Evolutionary conservation across 2,329 filamentous ascomycete genomes (phyloP).

Genomic region (Colletotrichum sp.): DNA sequence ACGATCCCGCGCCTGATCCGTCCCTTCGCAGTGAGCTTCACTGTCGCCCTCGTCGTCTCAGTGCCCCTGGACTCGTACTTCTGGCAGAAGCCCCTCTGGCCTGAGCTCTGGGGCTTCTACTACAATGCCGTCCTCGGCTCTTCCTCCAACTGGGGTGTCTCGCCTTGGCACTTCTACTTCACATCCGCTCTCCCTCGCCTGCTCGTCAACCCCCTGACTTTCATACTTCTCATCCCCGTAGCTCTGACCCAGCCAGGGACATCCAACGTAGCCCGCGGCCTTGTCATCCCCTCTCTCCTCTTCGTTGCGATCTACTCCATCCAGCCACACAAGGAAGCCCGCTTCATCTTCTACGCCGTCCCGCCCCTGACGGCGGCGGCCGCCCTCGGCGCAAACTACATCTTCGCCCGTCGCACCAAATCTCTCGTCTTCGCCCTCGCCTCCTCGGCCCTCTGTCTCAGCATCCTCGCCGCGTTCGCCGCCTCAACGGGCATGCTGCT

Average conservation of each 20-base stretch:
- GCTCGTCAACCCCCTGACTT: conserved; percentile 77
- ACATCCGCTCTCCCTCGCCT: conserved; percentile 80
- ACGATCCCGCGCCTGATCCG: conserved; percentile 64
- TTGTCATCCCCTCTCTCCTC: conserved; percentile 70
- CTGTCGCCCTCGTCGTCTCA: conserved; percentile 72
- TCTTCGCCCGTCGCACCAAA: conserved; percentile 72
- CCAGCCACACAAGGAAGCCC: conserved; percentile 94
- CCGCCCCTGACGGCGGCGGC: conserved; percentile 82
- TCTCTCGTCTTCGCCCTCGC: conserved; percentile 58
- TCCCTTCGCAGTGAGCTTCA: conserved; percentile 68
- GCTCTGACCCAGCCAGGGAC: conserved; percentile 56
- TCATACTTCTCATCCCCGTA: conserved; percentile 58
- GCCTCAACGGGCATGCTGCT: conserved; percentile 73
- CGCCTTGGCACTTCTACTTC: conserved; percentile 88
- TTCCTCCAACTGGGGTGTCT: conserved; percentile 86
- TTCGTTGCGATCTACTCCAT: conserved; percentile 85
- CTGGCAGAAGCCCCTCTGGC: conserved; percentile 89
- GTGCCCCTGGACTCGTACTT: conserved; percentile 89
- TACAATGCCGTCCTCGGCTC: conserved; percentile 89
- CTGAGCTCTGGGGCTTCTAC: conserved; percentile 86
- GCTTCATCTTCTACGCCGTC: conserved; percentile 90
- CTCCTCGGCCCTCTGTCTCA: conserved; percentile 61
- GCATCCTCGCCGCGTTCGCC: conserved; percentile 64
- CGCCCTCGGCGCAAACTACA: conserved; percentile 73
- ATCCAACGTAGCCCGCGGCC: conserved; percentile 43